Evolutionary conservation across 1,139 yeast species (phyloP).

Genomic region (Protomyces inundatus): DNA sequence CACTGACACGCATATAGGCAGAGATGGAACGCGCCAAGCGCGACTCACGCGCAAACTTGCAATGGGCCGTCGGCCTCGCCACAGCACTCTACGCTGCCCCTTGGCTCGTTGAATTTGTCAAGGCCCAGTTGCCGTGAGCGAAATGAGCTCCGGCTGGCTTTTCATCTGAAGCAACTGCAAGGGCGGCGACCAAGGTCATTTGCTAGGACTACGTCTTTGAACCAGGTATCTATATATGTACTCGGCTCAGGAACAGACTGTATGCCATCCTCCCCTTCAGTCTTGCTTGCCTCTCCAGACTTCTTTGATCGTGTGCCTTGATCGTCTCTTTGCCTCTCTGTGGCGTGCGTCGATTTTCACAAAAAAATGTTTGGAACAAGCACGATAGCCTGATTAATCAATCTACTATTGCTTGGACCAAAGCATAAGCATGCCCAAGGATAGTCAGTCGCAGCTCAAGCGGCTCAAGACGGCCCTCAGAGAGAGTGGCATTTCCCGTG

Average conservation of each 20-base stretch:
- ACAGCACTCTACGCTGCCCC: slow-evolving; percentile 15
- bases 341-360: too few species aligned
- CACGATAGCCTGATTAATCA: background rate
- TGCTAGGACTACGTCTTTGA: too few species aligned
- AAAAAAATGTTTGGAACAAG: too few species aligned
- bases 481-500: slow-evolving; percentile 14
- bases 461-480: slow-evolving; percentile 23
- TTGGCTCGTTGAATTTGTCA: slow-evolving; percentile 20
- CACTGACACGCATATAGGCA: background rate
- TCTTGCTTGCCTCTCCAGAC: too few species aligned
- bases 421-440: background rate
- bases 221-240: too few species aligned
- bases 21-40: slow-evolving; percentile 19
- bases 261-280: too few species aligned
- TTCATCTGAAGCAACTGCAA: too few species aligned
- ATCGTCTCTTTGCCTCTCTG: too few species aligned
- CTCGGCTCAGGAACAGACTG: too few species aligned
- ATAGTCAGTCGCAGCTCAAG: slow-evolving; percentile 20
- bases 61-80: slow-evolving; percentile 18
- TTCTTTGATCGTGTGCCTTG: too few species aligned
- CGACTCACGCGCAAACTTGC: slow-evolving; percentile 13
- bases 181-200: too few species aligned
- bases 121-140: slow-evolving; percentile 15
- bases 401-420: background rate
- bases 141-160: too few species aligned